Evolutionary conservation across 208 protist genomes (phyloP).

Genomic region (Wallacemonas sp.): DNA sequence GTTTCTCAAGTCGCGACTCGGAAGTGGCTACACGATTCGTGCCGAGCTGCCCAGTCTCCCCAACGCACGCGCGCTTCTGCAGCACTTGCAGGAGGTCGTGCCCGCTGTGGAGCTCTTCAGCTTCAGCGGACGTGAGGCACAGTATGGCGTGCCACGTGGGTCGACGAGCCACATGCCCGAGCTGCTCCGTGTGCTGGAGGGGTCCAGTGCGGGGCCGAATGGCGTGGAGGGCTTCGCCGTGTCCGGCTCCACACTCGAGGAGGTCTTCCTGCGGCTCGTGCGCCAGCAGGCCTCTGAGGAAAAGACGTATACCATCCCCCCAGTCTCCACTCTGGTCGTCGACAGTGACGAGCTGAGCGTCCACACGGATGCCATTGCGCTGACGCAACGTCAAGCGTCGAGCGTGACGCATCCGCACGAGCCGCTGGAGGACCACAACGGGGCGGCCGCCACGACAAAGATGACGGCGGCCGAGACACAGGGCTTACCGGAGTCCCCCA

Average conservation of each 20-base stretch:
- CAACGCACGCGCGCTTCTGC: background rate
- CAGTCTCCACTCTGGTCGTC: too few species aligned
- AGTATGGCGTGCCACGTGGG: conserved; percentile 40
- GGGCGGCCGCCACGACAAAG: too few species aligned
- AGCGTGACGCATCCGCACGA: too few species aligned
- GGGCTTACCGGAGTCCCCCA: too few species aligned
- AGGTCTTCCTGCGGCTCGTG: conserved; percentile 70
- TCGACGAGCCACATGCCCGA: conserved; percentile 27
- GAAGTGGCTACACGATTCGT: conserved; percentile 57
- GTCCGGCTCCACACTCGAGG: conserved; percentile 69
- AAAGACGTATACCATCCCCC: background rate
- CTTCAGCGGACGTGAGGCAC: conserved; percentile 34
- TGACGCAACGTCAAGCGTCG: too few species aligned
- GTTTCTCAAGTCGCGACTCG: conserved; percentile 61
- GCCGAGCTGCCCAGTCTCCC: conserved; percentile 21
- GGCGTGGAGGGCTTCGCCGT: conserved; percentile 56
- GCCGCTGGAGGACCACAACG: too few species aligned
- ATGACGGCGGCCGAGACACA: too few species aligned
- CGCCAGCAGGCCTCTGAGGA: conserved; percentile 18
- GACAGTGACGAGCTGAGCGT: too few species aligned
- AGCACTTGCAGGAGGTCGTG: conserved; percentile 19
- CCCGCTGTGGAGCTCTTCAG: conserved; percentile 37
- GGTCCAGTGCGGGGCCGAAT: conserved; percentile 19
- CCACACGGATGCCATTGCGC: too few species aligned
- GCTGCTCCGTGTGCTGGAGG: conserved; percentile 44